Base-by-base conservation (phyloP, 192 early-diverging fungal genomes). In the Thamnidium elegans region DNA sequence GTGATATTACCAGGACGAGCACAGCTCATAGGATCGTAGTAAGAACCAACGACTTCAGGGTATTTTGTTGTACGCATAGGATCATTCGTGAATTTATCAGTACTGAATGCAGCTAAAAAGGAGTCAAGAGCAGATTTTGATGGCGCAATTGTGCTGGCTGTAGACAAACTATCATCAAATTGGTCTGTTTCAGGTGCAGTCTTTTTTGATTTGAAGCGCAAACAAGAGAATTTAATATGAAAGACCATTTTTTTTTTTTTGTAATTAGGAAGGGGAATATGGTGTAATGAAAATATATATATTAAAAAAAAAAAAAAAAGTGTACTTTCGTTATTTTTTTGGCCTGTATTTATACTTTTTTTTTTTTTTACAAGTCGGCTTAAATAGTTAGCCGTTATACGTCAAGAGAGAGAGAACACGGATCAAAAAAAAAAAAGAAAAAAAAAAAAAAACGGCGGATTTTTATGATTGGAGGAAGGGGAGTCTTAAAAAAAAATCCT, bases 11-110 rank as follows among this genome's bases (percentile, higher is more conserved):
- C 62, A 39, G 2, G 36, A 39, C 36, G 36, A 39, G 36, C 36
- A 17, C 55, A 8, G n/a, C 63, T 50, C 55, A 63, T 68, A 34
- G 71, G 66, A 51, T 73, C 66, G 30, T 47, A 15, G 20, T 50
- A 67, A 19, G 17, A 9, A 17, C 71, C 71, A 60, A 68, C 56
- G 2, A 68, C 43, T 15, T 67, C 65, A 58, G 71, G 66, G 19
- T 54, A 50, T n/a, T 44, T 36, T 17, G 55, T 54, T 21, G 42
- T 73, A 32, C 55, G 15, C 42, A 63, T 73, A 48, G 66, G 71
- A 34, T 73, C 71, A 60, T 63, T 67, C 4, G 45, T 39, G 36
- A 39, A 39, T 39, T 39, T 39, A 6, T 39, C 36, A 9, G 36
- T 39, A 39, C 36, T 39, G 5, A 39, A 39, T 6, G 36, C 36